These are phyloP conservation scores for Magnolia changhungtana DNA, from an alignment of 164 flowering plant species.

Conservation along the genomic window DNA sequence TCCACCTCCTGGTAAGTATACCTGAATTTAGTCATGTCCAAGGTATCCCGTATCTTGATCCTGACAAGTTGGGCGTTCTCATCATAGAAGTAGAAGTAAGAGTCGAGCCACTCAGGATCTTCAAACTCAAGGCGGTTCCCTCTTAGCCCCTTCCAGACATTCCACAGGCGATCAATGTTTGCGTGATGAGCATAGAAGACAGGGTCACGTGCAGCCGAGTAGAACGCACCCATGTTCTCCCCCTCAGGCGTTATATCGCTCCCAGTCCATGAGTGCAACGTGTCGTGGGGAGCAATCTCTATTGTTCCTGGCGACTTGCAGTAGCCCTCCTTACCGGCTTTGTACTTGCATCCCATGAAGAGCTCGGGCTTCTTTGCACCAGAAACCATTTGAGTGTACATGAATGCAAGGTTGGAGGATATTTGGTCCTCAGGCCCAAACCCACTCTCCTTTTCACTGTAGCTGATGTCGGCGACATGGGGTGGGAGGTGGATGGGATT, in stretches of 20 bases:
- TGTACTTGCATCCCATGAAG: constrained; percentile 25
- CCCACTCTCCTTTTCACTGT: constrained; percentile 11
- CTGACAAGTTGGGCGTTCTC: constrained; percentile 22
- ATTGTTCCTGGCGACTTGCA: constrained; percentile 26
- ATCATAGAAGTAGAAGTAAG: constrained; percentile 25
- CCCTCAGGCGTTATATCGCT: constrained; percentile 18
- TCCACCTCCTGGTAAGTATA: constrained; percentile 17
- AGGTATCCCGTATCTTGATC: constrained; percentile 18
- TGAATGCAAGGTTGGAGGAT: constrained; percentile 13
- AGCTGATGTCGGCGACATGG: constrained; percentile 12
- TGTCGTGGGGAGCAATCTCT: constrained; percentile 26
- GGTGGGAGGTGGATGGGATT: constrained; percentile 19
- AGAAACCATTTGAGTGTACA: constrained; percentile 31
- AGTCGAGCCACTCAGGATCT: constrained; percentile 27
- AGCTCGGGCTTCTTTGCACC: constrained; percentile 31
- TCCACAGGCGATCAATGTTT: constrained; percentile 31
- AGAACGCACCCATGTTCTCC: constrained; percentile 29
- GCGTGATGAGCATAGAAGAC: constrained; percentile 29
- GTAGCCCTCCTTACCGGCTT: constrained; percentile 15
- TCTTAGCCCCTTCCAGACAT: constrained; percentile 14
- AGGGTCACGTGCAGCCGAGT: constrained; percentile 27
- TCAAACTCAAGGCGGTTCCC: constrained; percentile 6
- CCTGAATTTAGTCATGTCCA: constrained; percentile 21
- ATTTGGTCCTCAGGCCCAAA: constrained; percentile 13
- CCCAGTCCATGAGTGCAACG: constrained; percentile 27